phyloP scores from a whole-genome alignment of 768 basidiomycete species.

The Candolleomyces eurysporus region DNA sequence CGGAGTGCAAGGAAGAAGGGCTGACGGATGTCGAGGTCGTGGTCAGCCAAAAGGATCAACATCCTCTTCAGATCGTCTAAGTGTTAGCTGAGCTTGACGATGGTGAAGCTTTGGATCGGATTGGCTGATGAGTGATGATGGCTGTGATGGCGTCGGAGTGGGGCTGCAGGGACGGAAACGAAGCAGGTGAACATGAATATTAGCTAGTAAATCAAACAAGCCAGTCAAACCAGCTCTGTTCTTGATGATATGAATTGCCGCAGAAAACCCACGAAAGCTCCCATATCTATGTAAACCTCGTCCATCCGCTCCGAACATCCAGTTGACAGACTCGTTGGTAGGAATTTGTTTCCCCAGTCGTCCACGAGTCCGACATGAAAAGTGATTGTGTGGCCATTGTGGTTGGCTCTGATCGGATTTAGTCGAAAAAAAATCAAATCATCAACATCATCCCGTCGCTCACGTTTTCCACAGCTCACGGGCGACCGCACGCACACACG shows the following conservation, averaged over 20 bases:
- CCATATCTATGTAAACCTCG: neutral
- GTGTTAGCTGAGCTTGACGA: neutral
- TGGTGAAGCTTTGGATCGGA: neutral
- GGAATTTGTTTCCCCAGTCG: too few relatives aligned
- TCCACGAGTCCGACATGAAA: too few relatives aligned
- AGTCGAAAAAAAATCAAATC: too few relatives aligned
- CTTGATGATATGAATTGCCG: neutral
- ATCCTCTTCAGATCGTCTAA: conserved; percentile 73
- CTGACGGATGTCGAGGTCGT: conserved; percentile 55
- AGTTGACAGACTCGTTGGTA: too few relatives aligned
- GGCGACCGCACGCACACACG: too few relatives aligned
- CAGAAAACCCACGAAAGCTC: neutral
- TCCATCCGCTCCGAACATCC: neutral
- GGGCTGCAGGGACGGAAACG: too few relatives aligned
- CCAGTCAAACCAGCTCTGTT: neutral
- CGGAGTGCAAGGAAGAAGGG: conserved; percentile 28
- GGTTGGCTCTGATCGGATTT: too few relatives aligned
- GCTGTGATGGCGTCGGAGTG: neutral
- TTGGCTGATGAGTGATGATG: neutral
- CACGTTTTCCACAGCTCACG: too few relatives aligned
- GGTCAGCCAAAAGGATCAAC: conserved; percentile 69
- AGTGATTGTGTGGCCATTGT: too few relatives aligned
- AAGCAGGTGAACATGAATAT: too few relatives aligned
- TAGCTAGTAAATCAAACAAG: neutral
- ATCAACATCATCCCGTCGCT: too few relatives aligned